Evolutionary conservation across 2,329 filamentous ascomycete genomes (phyloP).

Genomic region (Exophiala bonariae): DNA sequence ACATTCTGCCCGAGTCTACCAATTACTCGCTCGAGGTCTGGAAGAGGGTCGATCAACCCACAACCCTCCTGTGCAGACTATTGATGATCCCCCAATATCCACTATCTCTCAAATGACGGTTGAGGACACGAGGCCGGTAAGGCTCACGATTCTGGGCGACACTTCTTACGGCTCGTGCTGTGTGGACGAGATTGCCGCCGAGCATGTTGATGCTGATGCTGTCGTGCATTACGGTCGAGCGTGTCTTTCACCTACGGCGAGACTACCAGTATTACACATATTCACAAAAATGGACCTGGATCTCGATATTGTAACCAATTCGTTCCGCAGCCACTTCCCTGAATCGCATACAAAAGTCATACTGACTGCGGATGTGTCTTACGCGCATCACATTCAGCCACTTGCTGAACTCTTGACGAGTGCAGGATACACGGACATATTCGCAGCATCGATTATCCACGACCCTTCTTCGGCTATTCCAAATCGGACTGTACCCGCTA

Average conservation of each 20-base stretch:
- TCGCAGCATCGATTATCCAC: conserved; percentile 71
- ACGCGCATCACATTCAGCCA: conserved; percentile 68
- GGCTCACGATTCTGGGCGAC: conserved; percentile 83
- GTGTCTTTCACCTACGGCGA: conserved; percentile 84
- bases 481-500: conserved; percentile 70
- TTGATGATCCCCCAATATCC: no score
- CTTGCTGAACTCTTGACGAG: conserved; percentile 57
- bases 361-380: conserved; percentile 87
- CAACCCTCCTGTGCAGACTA: conserved; percentile 2
- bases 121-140: conserved; percentile 32
- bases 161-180: conserved; percentile 97
- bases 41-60: conserved; percentile 24
- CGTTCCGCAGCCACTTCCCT: conserved; percentile 69
- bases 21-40: conserved; percentile 59
- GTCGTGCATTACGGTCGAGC: conserved; percentile 93
- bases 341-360: conserved; percentile 66
- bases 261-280: conserved; percentile 85
- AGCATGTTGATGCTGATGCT: conserved; percentile 86
- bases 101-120: conserved; percentile 10
- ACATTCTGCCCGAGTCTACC: conserved; percentile 79
- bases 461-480: conserved; percentile 79
- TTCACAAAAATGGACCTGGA: conserved; percentile 76
- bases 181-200: conserved; percentile 93
- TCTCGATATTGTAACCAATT: conserved; percentile 55
- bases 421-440: conserved; percentile 68